Conservation (phyloP, 371 early-diverging fungal species). For the Mortierella sp. region DNA sequence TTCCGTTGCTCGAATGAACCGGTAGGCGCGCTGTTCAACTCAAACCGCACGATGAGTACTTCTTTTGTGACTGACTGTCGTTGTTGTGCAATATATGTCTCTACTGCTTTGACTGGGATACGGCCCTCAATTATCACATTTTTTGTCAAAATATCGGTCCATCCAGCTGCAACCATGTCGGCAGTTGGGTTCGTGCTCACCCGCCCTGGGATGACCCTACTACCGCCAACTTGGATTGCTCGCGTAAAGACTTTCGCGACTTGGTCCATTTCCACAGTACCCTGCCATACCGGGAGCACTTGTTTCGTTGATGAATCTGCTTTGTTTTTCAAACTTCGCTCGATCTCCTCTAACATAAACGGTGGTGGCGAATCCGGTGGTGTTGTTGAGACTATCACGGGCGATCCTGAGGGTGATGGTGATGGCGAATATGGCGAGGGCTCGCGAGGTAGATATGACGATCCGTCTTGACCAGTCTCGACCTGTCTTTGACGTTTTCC, state of each 20-base stretch:
- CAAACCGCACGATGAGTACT: slow-evolving; percentile 71
- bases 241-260: slow-evolving; percentile 72
- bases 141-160: slow-evolving; percentile 73
- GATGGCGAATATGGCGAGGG: slow-evolving; percentile 55
- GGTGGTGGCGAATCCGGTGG: slow-evolving; percentile 48
- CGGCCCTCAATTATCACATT: slow-evolving; percentile 77
- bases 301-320: slow-evolving; percentile 3
- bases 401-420: slow-evolving; percentile 43
- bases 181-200: slow-evolving; percentile 11
- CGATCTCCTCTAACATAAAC: slow-evolving; percentile 47
- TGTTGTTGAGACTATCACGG: slow-evolving; percentile 30
- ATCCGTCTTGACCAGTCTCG: slow-evolving; percentile 23
- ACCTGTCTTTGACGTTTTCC: slow-evolving; percentile 41
- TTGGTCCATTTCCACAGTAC: slow-evolving; percentile 76
- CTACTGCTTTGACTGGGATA: slow-evolving; percentile 66
- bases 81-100: slow-evolving; percentile 69
- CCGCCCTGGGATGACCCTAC: slow-evolving; percentile 53
- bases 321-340: slow-evolving; percentile 12
- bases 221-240: slow-evolving; percentile 75
- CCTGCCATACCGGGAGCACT: slow-evolving; percentile 69
- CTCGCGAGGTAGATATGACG: slow-evolving; percentile 52
- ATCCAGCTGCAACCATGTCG: slow-evolving; percentile 58
- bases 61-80: slow-evolving; percentile 67
- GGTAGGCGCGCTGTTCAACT: slow-evolving; percentile 23
- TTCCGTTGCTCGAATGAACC: slow-evolving; percentile 23